Conservation (phyloP, 1,139 yeast genomes). For the Nadsonia commutata region DNA sequence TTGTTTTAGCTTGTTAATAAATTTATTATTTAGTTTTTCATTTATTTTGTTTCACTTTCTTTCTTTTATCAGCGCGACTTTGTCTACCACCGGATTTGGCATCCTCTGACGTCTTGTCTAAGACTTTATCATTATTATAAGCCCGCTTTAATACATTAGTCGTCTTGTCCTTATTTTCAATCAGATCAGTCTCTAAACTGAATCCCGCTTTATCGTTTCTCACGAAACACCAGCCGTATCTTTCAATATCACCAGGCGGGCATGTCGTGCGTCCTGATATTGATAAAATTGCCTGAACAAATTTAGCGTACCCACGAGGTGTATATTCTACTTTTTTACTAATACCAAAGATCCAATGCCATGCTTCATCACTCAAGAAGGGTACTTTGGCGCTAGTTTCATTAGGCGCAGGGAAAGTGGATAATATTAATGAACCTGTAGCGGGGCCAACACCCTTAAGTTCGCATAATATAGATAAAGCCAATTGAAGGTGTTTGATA, state of each 20-base stretch:
- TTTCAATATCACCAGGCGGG: neutral
- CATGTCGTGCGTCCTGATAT: neutral
- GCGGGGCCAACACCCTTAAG: conserved; percentile 6
- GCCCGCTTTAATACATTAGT: too few species aligned
- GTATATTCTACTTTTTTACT: neutral
- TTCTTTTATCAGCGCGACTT: too few species aligned
- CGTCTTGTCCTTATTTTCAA: too few species aligned
- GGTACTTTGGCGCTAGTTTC: conserved; percentile 1
- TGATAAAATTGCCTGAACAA: neutral
- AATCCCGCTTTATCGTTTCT: neutral
- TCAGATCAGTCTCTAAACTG: too few species aligned
- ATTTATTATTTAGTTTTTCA: neutral
- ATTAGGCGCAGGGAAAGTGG: neutral
- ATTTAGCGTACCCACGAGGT: neutral
- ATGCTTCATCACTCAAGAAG: conserved; percentile 5
- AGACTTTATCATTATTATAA: too few species aligned
- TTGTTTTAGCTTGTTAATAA: neutral
- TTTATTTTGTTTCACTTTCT: neutral
- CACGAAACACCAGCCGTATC: neutral
- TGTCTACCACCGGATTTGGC: too few species aligned
- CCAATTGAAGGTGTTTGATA: neutral
- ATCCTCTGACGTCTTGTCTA: too few species aligned
- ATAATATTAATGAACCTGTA: conserved; percentile 4
- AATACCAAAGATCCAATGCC: neutral
- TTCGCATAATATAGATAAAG: neutral